Percentiles rank a stretch among this genome's conserved stretches.
Conservation (phyloP, 1,284 basidiomycete genomes). For the Earliella scabrosa region DNA sequence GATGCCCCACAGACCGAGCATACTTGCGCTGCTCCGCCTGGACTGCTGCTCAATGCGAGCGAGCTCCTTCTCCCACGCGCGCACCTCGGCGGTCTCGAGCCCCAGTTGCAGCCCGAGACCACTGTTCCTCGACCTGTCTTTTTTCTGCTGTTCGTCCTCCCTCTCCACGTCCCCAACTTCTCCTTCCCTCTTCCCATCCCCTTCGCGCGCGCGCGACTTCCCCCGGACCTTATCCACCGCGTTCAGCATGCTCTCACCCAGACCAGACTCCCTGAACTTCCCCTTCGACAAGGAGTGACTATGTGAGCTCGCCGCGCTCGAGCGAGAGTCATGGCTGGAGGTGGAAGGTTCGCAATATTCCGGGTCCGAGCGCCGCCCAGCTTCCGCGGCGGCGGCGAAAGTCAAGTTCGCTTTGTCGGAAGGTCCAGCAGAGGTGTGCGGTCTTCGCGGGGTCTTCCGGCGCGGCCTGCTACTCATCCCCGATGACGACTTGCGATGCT, state of each 20-base stretch:
- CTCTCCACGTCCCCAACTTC: slow-evolving; percentile 15
- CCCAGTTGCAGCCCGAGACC: slow-evolving; percentile 18
- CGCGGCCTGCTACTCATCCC: slow-evolving; percentile 25
- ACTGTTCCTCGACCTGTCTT: slow-evolving; percentile 17
- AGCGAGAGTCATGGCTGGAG: slow-evolving; percentile 32
- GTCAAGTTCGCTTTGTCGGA: slow-evolving; percentile 52
- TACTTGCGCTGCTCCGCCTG: slow-evolving; percentile 58
- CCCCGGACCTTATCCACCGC: slow-evolving; percentile 22
- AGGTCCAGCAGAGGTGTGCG: slow-evolving; percentile 72
- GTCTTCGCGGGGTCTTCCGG: slow-evolving; percentile 46
- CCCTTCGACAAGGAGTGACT: slow-evolving; percentile 14
- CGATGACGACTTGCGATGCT: slow-evolving; percentile 7
- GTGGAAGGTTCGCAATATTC: slow-evolving; percentile 13
- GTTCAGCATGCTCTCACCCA: slow-evolving; percentile 23
- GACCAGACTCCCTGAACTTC: slow-evolving; percentile 20
- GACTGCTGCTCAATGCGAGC: slow-evolving; percentile 69
- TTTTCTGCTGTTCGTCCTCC: slow-evolving; percentile 21
- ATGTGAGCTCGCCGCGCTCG: slow-evolving; percentile 16
- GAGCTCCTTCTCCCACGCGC: slow-evolving; percentile 80
- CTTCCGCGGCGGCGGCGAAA: slow-evolving; percentile 25
- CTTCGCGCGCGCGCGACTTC: slow-evolving; percentile 17
- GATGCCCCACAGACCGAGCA: slow-evolving; percentile 53
- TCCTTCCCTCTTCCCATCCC: slow-evolving; percentile 24
- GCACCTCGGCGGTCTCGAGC: slow-evolving; percentile 42
- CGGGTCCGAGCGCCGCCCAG: slow-evolving; percentile 14